These are phyloP conservation scores for Boeremia exigua DNA, from an alignment of 2,329 filamentous ascomycete species.

Conservation along the genomic window DNA sequence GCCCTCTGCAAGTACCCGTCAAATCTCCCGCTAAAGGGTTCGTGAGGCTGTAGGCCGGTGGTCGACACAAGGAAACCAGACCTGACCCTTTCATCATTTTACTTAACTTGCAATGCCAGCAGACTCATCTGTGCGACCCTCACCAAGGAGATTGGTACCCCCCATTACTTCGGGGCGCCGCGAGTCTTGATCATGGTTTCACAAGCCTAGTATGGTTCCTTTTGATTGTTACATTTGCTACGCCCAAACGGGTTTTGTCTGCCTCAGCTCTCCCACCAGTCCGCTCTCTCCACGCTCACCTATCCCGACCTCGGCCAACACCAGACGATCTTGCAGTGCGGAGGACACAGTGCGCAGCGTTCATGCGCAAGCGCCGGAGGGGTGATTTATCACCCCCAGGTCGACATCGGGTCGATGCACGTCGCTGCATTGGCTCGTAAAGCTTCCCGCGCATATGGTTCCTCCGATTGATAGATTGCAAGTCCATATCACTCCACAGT, in stretches of 20 bases:
- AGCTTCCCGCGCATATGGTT: not conserved
- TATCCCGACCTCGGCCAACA: slow-evolving; percentile 10
- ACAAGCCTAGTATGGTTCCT: slow-evolving; percentile 37
- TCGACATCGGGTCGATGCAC: slow-evolving; percentile 1
- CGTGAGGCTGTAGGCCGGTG: not conserved
- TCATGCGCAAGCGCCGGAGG: slow-evolving; percentile 1
- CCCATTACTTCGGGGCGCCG: slow-evolving; percentile 23
- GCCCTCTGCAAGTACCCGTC: slow-evolving; percentile 13
- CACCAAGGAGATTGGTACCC: slow-evolving; percentile 25
- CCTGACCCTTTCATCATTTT: not conserved
- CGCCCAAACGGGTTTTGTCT: slow-evolving; percentile 35
- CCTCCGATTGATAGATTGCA: not conserved
- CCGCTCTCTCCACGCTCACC: not conserved
- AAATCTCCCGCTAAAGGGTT: not conserved
- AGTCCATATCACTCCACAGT: not conserved
- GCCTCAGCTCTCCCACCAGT: slow-evolving; percentile 24
- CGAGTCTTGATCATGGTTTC: slow-evolving; percentile 28
- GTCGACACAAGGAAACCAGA: slow-evolving; percentile 5
- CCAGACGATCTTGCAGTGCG: not conserved
- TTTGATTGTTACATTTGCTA: slow-evolving; percentile 45
- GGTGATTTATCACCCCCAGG: not conserved
- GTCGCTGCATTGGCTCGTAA: not conserved
- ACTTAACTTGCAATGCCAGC: slow-evolving; percentile 16
- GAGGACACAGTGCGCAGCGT: not conserved
- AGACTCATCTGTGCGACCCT: slow-evolving; percentile 26